A percentile compares a stretch with the other conserved stretches of the same genome.
Conservation (phyloP, 2,329 filamentous ascomycete genomes). For the Colletotrichum sp. region DNA sequence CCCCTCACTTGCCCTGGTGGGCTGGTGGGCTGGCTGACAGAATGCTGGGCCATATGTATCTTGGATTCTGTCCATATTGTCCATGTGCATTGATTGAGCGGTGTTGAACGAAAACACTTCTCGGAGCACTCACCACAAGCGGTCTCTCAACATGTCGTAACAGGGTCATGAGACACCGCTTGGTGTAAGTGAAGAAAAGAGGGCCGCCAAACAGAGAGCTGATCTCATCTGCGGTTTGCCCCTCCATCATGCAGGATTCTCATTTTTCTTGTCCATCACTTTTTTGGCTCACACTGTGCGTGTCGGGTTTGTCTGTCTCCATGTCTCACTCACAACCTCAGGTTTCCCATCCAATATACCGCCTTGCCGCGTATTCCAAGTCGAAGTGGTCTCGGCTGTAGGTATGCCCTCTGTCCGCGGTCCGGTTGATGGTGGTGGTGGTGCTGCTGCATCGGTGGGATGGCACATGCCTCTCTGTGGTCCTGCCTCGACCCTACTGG, state of each 20-base stretch:
- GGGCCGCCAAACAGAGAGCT: neutral
- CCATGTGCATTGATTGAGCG: neutral
- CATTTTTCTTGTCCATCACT: neutral
- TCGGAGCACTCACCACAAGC: neutral
- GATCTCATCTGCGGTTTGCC: neutral
- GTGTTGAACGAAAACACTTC: neutral
- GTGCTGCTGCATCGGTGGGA: neutral
- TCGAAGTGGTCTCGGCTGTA: neutral
- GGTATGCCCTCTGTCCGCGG: neutral
- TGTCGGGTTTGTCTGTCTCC: neutral
- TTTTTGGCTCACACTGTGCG: slow-evolving; percentile 12
- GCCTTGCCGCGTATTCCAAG: neutral
- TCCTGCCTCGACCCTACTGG: neutral
- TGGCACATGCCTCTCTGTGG: slow-evolving; percentile 3
- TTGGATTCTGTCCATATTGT: neutral
- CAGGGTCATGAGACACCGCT: neutral
- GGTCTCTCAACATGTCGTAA: neutral
- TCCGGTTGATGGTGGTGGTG: neutral
- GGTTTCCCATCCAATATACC: neutral
- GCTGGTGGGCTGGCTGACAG: neutral
- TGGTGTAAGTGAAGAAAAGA: neutral
- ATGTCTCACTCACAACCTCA: neutral
- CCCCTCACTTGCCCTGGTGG: neutral
- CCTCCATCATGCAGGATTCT: neutral
- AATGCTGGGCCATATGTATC: neutral